These are phyloP conservation scores for Alternaria incomplexa DNA, from an alignment of 2,329 filamentous ascomycete genomes.

Conservation along the genomic window DNA sequence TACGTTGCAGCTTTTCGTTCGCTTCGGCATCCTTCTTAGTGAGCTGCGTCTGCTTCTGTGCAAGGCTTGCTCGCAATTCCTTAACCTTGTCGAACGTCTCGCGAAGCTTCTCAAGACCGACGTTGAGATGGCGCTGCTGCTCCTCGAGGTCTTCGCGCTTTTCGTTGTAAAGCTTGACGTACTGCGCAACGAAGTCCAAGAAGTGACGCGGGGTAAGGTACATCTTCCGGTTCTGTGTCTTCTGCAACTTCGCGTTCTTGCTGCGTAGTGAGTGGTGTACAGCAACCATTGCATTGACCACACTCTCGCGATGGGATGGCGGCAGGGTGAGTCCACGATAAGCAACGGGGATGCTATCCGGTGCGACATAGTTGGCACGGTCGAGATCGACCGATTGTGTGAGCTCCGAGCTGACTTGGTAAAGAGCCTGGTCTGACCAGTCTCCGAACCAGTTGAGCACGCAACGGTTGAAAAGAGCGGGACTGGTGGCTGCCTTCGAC, in stretches of 20 bases:
- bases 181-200: constrained; percentile 96
- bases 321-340: constrained; percentile 86
- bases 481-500: constrained; percentile 96
- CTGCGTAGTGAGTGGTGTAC: constrained; percentile 93
- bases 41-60: constrained; percentile 91
- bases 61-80: constrained; percentile 86
- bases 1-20: constrained; percentile 94
- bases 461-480: constrained; percentile 98
- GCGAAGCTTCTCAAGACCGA: constrained; percentile 94
- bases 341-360: constrained; percentile 90
- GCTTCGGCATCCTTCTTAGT: constrained; percentile 94
- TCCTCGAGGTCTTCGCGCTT: constrained; percentile 98
- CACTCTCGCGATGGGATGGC: constrained; percentile 85
- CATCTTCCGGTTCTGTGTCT: constrained; percentile 90
- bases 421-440: constrained; percentile 98
- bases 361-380: constrained; percentile 80
- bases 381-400: constrained; percentile 97
- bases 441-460: constrained; percentile 99
- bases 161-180: constrained; percentile 95
- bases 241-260: constrained; percentile 86
- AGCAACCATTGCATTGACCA: constrained; percentile 98
- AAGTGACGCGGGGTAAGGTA: constrained; percentile 97
- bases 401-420: constrained; percentile 94
- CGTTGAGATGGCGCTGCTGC: constrained; percentile 96
- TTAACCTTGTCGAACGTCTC: constrained; percentile 98